These are phyloP conservation scores for Diplodia intermedia DNA, from an alignment of 2,329 filamentous ascomycete species.

Conservation along the genomic window DNA sequence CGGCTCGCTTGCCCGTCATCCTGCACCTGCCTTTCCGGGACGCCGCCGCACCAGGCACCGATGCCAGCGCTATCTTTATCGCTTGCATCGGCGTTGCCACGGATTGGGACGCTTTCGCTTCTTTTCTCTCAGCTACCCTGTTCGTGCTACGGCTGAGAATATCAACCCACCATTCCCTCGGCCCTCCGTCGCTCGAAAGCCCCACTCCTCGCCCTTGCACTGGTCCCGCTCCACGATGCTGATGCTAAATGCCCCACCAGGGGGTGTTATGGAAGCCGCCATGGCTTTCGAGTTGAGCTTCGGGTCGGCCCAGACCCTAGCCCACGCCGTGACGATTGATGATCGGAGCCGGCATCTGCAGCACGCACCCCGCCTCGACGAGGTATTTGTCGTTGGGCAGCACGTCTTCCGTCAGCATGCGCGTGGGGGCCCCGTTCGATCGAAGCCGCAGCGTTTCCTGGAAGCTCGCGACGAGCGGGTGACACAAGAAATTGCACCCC, in stretches of 20 bases:
- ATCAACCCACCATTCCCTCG: too few relatives aligned
- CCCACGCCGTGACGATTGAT: too few relatives aligned
- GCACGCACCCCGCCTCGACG: not conserved
- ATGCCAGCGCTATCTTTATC: not conserved
- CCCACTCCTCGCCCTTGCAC: too few relatives aligned
- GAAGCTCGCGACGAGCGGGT: not conserved
- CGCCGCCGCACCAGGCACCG: not conserved
- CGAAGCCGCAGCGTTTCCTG: not conserved
- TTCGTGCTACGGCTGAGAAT: too few relatives aligned
- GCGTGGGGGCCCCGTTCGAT: not conserved
- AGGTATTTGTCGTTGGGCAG: not conserved
- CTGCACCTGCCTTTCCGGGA: not conserved
- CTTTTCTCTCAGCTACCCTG: too few relatives aligned
- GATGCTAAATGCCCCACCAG: not conserved
- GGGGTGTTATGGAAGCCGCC: too few relatives aligned
- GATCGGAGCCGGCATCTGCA: not conserved
- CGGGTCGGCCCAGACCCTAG: not conserved
- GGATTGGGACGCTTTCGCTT: too few relatives aligned
- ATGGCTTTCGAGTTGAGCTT: not conserved
- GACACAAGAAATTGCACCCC: too few relatives aligned
- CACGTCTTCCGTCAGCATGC: not conserved
- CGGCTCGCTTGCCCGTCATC: not conserved
- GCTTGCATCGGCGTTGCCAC: not conserved
- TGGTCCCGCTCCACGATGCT: too few relatives aligned
- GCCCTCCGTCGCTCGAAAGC: too few relatives aligned